Conservation (phyloP, 306 rosid genomes). For the Malus sylvestris region DNA sequence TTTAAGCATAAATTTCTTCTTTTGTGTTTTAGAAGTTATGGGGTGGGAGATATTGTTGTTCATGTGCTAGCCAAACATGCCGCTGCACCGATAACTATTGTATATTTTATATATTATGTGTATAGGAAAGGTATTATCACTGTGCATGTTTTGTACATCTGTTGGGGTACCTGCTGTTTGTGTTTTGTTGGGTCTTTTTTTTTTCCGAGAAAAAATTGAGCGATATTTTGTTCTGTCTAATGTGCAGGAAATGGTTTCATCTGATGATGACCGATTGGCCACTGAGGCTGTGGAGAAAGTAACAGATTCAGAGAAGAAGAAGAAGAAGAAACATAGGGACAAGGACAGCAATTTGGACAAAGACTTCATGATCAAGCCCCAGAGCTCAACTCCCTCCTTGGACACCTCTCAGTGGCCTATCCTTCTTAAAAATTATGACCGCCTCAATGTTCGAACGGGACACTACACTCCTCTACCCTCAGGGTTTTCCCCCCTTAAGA, state of each 20-base stretch:
- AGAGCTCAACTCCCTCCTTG: conserved; percentile 52
- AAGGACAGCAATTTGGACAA: conserved; percentile 14
- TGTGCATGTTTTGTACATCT: not conserved
- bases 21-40: not conserved
- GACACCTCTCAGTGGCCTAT: conserved; percentile 82
- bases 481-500: conserved; percentile 66
- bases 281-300: conserved; percentile 31
- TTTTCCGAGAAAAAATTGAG: not conserved
- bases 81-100: not conserved
- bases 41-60: not conserved
- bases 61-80: not conserved
- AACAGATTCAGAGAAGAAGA: conserved; percentile 41
- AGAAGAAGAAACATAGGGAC: conserved; percentile 32
- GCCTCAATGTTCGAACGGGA: conserved; percentile 79
- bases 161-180: not conserved
- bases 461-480: conserved; percentile 82
- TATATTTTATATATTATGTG: not conserved
- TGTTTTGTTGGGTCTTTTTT: not conserved
- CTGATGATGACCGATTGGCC: not conserved
- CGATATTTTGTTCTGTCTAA: not conserved
- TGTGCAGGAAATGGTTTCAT: conserved; percentile 11
- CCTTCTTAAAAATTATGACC: conserved; percentile 77
- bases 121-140: not conserved
- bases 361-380: conserved; percentile 66
- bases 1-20: not conserved